These are phyloP conservation scores for Nemophila menziesii DNA, from an alignment of 257 asterid genomes.

Conservation along the genomic window DNA sequence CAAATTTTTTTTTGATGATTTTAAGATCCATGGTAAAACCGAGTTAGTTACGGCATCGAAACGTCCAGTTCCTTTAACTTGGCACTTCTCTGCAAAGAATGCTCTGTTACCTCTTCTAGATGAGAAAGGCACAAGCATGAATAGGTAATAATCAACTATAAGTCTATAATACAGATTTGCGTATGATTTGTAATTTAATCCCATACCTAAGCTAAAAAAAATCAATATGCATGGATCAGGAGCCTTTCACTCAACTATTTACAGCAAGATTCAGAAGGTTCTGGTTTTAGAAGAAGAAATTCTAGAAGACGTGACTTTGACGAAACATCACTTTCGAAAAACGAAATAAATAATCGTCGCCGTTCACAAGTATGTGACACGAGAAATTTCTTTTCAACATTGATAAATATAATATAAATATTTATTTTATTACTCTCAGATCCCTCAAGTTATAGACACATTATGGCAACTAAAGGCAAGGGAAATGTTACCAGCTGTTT, in stretches of 20 bases:
- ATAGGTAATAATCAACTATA: slow-evolving; percentile 42
- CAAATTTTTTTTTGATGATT: slow-evolving; percentile 18
- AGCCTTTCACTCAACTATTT: slow-evolving; percentile 49
- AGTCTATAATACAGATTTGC: background rate
- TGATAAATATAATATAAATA: too few species aligned
- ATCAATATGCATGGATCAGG: slow-evolving; percentile 42
- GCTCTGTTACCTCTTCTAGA: slow-evolving; percentile 74
- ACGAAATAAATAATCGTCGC: slow-evolving; percentile 50
- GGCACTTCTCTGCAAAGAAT: slow-evolving; percentile 89
- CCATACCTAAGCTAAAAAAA: slow-evolving; percentile 7
- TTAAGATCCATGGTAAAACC: slow-evolving; percentile 92
- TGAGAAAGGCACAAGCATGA: slow-evolving; percentile 89
- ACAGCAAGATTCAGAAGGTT: slow-evolving; percentile 50
- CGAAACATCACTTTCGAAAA: slow-evolving; percentile 44
- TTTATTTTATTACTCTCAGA: slow-evolving; percentile 38
- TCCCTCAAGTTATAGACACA: slow-evolving; percentile 90
- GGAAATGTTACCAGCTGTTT: slow-evolving; percentile 96
- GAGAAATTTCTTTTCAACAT: slow-evolving; percentile 4
- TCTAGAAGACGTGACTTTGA: slow-evolving; percentile 48
- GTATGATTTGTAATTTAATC: background rate
- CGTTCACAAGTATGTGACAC: slow-evolving; percentile 56
- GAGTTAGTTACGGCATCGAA: slow-evolving; percentile 84
- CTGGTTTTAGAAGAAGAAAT: slow-evolving; percentile 55
- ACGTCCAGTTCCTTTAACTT: slow-evolving; percentile 95
- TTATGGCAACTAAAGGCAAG: slow-evolving; percentile 71